Evolutionary conservation across 257 asterid species (phyloP).

Genomic region (Nicotiana tabacum): DNA sequence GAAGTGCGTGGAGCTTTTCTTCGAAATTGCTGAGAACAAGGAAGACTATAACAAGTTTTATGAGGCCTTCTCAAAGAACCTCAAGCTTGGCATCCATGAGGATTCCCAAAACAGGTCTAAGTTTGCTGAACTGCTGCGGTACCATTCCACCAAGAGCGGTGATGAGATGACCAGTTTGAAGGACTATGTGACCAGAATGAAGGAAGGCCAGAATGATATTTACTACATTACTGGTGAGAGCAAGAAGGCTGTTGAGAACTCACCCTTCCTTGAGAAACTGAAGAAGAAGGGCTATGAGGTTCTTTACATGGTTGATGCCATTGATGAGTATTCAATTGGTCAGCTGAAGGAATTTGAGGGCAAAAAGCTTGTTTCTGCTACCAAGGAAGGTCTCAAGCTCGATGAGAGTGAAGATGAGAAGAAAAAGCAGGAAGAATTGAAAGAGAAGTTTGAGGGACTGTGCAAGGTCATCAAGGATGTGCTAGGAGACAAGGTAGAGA

Average conservation of each 20-base stretch:
- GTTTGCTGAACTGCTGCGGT: constrained; percentile 45
- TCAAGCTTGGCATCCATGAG: constrained; percentile 58
- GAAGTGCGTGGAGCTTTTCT: constrained; percentile 57
- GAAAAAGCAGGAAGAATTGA: constrained; percentile 36
- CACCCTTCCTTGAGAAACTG: constrained; percentile 55
- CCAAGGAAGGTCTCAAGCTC: constrained; percentile 64
- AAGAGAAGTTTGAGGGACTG: constrained; percentile 45
- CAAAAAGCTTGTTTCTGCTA: constrained; percentile 53
- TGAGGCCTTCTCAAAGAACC: constrained; percentile 50
- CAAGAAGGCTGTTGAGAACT: constrained; percentile 62
- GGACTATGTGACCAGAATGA: constrained; percentile 60
- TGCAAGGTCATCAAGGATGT: constrained; percentile 63
- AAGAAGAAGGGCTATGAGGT: constrained; percentile 59
- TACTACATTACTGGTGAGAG: constrained; percentile 58
- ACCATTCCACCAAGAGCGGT: constrained; percentile 55
- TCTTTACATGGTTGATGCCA: constrained; percentile 54
- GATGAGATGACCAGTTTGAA: constrained; percentile 59
- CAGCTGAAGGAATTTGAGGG: constrained; percentile 54
- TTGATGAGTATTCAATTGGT: constrained; percentile 56
- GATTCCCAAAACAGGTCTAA: constrained; percentile 42
- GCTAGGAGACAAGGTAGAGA: constrained; percentile 51
- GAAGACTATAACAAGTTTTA: constrained; percentile 56
- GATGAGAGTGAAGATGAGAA: constrained; percentile 53
- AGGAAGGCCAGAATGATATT: constrained; percentile 53
- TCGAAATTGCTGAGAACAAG: constrained; percentile 60